Evolutionary conservation across 1,139 yeast genomes (phyloP).

Genomic region (Candida gigantensis): DNA sequence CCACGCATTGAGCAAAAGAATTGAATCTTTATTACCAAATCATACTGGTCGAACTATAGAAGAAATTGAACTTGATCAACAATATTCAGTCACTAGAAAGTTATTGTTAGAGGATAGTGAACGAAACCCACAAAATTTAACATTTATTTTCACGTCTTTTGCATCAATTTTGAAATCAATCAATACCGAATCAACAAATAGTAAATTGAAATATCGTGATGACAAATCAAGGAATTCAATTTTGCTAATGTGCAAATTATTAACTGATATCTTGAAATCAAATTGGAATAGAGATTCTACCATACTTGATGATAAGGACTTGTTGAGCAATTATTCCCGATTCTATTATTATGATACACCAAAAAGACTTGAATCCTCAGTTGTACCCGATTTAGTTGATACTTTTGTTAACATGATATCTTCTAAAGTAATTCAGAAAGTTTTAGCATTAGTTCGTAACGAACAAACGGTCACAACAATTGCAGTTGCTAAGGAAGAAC

Average conservation of each 20-base stretch:
- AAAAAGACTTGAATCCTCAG: constrained; percentile 17
- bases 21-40: constrained; percentile 39
- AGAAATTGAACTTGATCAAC: constrained; percentile 49
- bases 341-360: constrained; percentile 27
- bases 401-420: constrained; percentile 24
- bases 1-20: constrained; percentile 25
- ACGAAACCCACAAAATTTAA: constrained; percentile 16
- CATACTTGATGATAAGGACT: constrained; percentile 18
- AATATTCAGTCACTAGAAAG: constrained; percentile 33
- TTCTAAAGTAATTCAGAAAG: constrained; percentile 23
- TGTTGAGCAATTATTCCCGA: constrained; percentile 23
- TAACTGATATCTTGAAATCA: constrained; percentile 29
- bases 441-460: constrained; percentile 23
- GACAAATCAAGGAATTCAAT: constrained; percentile 36
- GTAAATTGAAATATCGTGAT: constrained; percentile 32
- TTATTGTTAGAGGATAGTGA: constrained; percentile 27
- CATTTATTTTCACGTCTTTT: constrained; percentile 18
- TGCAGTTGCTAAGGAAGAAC: constrained; percentile 10
- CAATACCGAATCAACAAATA: constrained; percentile 28
- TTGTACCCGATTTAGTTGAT: constrained; percentile 21
- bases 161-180: constrained; percentile 23
- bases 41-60: constrained; percentile 41
- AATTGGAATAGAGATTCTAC: constrained; percentile 29
- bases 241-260: constrained; percentile 33
- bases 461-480: constrained; percentile 18